phyloP scores from a whole-genome alignment of 331 rosid genomes.

The Quercus phellos region DNA sequence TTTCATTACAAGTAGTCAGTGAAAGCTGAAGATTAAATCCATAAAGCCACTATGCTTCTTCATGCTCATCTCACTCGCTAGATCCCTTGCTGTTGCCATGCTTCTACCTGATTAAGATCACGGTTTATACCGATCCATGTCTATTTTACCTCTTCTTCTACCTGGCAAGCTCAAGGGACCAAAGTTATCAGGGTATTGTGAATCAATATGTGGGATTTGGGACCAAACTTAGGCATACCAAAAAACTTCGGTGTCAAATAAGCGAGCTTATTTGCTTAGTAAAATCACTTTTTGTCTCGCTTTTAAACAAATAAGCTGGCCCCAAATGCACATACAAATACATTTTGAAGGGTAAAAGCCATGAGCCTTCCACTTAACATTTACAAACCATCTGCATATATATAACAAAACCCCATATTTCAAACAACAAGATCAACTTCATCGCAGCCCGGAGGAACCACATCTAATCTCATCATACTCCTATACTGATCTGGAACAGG shows the following conservation, averaged over 20 bases:
- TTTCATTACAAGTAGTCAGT: too few species aligned
- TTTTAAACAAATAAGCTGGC: too few species aligned
- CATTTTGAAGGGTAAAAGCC: background rate
- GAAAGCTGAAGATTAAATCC: background rate
- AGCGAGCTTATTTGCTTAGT: too few species aligned
- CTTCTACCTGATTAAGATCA: background rate
- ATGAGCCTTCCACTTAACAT: background rate
- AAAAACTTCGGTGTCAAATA: too few species aligned
- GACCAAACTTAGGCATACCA: too few species aligned
- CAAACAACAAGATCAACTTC: conserved; percentile 83
- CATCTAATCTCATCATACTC: conserved; percentile 90
- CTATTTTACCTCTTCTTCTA: background rate
- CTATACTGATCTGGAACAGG: conserved; percentile 52
- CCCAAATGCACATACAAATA: background rate
- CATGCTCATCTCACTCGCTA: background rate
- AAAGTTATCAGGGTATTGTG: background rate
- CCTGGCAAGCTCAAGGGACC: background rate
- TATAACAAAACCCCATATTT: conserved; percentile 10
- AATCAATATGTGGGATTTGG: too few species aligned
- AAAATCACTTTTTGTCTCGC: too few species aligned
- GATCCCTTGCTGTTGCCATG: background rate
- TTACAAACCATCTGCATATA: background rate
- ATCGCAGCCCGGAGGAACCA: conserved; percentile 67
- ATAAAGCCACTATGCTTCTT: background rate
- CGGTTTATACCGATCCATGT: background rate